Evolutionary conservation across 108 stramenopile genomes (phyloP).

Genomic region (Asterionellopsis glacialis): DNA sequence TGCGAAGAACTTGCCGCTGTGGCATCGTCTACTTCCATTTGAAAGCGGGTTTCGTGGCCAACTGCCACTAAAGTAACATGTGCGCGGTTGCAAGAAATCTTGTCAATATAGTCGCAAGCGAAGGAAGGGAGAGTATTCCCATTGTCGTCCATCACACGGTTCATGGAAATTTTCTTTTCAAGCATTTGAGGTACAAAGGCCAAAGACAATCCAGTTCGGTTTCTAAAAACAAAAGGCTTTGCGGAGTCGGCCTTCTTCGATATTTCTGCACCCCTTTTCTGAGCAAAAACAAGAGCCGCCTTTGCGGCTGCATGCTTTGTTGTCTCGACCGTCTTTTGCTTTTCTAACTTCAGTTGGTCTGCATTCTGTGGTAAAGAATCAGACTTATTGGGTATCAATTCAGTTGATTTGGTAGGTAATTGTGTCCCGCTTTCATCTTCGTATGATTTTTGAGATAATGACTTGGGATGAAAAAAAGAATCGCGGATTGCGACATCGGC

Average conservation of each 20-base stretch:
- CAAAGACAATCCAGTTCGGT: conserved; percentile 51
- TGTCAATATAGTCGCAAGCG: no score
- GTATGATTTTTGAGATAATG: neutral
- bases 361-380: neutral
- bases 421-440: neutral
- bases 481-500: no score
- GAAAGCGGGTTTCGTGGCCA: conserved; percentile 49
- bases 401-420: neutral
- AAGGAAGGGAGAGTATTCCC: conserved; percentile 25
- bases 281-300: conserved; percentile 50
- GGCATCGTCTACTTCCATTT: conserved; percentile 28
- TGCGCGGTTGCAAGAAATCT: conserved; percentile 1
- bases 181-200: conserved; percentile 34
- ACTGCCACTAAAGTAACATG: conserved; percentile 26
- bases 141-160: neutral
- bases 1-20: neutral
- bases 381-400: no score
- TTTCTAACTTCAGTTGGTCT: neutral
- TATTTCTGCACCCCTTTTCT: conserved; percentile 37
- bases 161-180: no score
- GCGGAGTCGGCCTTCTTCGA: conserved; percentile 37
- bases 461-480: neutral
- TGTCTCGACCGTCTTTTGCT: neutral
- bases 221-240: conserved; percentile 63
- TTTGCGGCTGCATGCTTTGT: conserved; percentile 25